These are phyloP conservation scores for Cichorium intybus DNA, from an alignment of 140 eudicot species.

Conservation along the genomic window DNA sequence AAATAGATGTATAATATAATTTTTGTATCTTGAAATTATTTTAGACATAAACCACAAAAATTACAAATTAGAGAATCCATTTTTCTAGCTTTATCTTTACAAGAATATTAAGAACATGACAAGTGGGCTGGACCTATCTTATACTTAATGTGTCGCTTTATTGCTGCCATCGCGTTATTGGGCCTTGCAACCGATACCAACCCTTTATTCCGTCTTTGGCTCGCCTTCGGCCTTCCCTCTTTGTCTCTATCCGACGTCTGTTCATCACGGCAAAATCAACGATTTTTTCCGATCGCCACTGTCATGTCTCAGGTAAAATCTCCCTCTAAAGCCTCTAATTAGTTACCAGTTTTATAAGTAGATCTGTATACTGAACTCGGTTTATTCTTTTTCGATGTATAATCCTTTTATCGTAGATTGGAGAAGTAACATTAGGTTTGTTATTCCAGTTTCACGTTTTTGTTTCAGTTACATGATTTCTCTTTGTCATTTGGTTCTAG, in stretches of 20 bases:
- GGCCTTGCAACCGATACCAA: not conserved
- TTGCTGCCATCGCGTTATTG: not conserved
- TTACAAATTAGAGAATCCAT: no score
- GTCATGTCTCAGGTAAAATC: conserved; percentile 45
- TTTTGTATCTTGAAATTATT: no score
- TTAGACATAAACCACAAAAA: no score
- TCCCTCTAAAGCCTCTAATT: not conserved
- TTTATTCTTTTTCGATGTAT: not conserved
- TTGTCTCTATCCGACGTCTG: no score
- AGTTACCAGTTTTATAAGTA: not conserved
- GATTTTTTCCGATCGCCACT: conserved; percentile 15
- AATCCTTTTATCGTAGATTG: not conserved
- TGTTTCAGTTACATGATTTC: not conserved
- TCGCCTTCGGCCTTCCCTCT: not conserved
- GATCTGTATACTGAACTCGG: not conserved
- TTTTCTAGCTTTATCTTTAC: no score
- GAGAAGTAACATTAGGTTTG: not conserved
- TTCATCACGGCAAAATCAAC: not conserved
- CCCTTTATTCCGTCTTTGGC: not conserved
- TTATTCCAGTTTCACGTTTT: not conserved
- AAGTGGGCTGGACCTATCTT: not conserved
- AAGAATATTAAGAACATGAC: no score
- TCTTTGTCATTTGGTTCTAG: conserved; percentile 29
- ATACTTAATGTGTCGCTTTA: not conserved
- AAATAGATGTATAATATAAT: no score